These are phyloP conservation scores for Aureobasidium mangrovei DNA, from an alignment of 2,329 filamentous ascomycete species.

Conservation along the genomic window DNA sequence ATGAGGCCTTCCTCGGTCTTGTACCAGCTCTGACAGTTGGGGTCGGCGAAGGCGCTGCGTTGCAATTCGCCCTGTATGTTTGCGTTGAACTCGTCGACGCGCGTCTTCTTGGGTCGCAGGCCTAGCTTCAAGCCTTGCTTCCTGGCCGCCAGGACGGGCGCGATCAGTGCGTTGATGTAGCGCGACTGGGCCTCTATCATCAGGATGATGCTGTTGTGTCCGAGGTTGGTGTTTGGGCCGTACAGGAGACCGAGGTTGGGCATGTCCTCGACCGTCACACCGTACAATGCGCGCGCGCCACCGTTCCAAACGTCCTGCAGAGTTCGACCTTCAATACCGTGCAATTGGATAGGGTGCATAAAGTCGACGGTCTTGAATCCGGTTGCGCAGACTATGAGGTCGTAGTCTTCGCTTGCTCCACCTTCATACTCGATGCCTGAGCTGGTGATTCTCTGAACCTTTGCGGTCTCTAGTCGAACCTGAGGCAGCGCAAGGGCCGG, in stretches of 20 bases:
- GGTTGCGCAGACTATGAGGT: slow-evolving; percentile 50
- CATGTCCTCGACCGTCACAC: slow-evolving; percentile 43
- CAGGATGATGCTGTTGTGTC: slow-evolving; percentile 51
- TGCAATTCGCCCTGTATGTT: slow-evolving; percentile 37
- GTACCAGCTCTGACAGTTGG: slow-evolving; percentile 44
- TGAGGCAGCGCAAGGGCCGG: slow-evolving; percentile 40
- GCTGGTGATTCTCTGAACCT: slow-evolving; percentile 39
- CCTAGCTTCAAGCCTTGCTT: slow-evolving; percentile 32
- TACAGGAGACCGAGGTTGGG: slow-evolving; percentile 52
- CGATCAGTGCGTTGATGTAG: slow-evolving; percentile 45
- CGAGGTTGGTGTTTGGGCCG: slow-evolving; percentile 48
- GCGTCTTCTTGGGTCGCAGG: slow-evolving; percentile 36
- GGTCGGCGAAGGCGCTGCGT: slow-evolving; percentile 44
- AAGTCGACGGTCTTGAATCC: slow-evolving; percentile 53
- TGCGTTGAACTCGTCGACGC: slow-evolving; percentile 38
- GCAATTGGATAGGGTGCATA: slow-evolving; percentile 48
- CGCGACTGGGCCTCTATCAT: slow-evolving; percentile 52
- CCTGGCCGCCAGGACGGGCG: slow-evolving; percentile 40
- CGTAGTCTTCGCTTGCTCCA: slow-evolving; percentile 34
- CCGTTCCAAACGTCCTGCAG: slow-evolving; percentile 46
- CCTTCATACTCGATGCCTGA: slow-evolving; percentile 40
- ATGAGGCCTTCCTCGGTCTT: slow-evolving; percentile 46
- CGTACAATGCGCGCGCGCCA: slow-evolving; percentile 44
- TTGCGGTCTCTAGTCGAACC: slow-evolving; percentile 43
- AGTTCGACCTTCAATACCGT: slow-evolving; percentile 35